phyloP scores from a whole-genome alignment of 139 green algal species.

The Edaphochlamys debaryana region DNA sequence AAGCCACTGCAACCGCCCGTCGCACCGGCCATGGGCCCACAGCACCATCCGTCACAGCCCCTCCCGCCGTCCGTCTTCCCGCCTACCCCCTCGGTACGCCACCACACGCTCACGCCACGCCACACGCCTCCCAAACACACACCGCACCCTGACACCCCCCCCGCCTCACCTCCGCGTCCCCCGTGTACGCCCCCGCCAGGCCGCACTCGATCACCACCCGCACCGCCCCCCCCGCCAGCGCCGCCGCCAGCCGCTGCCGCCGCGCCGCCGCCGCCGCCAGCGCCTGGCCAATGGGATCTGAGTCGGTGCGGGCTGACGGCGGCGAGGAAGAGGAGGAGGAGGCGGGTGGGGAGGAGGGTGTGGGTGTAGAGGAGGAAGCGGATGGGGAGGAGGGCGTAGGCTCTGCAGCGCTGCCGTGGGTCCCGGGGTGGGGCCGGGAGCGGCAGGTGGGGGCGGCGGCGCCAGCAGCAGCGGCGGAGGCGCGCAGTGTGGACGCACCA shows the following conservation, averaged over 20 bases:
- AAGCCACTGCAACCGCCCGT: background rate
- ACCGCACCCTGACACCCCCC: background rate
- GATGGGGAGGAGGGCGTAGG: no score
- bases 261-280: conserved; percentile 4
- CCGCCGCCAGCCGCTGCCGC: conserved; percentile 1
- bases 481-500: no score
- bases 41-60: no score
- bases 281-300: conserved; percentile 9
- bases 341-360: no score
- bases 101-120: background rate
- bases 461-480: no score
- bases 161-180: background rate
- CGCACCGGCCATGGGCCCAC: no score
- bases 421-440: no score
- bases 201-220: conserved; percentile 32
- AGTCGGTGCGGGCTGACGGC: background rate
- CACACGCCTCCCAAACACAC: background rate
- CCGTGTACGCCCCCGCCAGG: background rate
- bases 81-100: background rate
- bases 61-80: background rate
- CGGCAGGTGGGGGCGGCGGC: no score
- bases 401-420: no score
- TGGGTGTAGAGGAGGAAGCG: no score
- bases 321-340: background rate
- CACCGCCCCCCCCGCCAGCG: background rate